A percentile compares a stretch with the other conserved stretches of the same genome.
Evolutionary conservation across 805 yeast genomes (phyloP).

Genomic region (Ogataea ganodermae): DNA sequence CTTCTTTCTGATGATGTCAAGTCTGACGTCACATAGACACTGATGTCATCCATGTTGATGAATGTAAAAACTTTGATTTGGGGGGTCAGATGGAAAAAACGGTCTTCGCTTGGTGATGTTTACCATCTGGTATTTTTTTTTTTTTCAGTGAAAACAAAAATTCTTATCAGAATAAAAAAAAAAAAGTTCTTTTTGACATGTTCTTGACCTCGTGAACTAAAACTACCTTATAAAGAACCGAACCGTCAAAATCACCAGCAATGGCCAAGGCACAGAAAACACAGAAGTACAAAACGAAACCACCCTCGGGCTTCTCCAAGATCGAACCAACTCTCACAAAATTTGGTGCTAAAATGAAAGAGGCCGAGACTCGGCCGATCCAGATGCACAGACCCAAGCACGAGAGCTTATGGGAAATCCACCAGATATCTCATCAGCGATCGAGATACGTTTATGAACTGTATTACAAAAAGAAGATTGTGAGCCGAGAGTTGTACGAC

Average conservation of each 20-base stretch:
- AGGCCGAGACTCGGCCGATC: slow-evolving; percentile 43
- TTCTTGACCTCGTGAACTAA: neutral
- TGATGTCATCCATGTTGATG: slow-evolving; percentile 10
- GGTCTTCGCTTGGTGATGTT: too few relatives aligned
- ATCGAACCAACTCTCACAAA: slow-evolving; percentile 66
- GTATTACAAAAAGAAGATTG: slow-evolving; percentile 68
- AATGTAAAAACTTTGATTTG: too few relatives aligned
- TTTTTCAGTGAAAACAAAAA: neutral
- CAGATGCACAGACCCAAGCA: slow-evolving; percentile 50
- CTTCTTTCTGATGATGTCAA: slow-evolving; percentile 71
- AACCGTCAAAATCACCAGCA: neutral
- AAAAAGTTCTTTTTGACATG: neutral
- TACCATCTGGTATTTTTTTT: neutral
- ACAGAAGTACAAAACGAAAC: slow-evolving; percentile 34
- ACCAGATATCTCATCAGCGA: slow-evolving; percentile 69
- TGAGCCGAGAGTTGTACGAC: slow-evolving; percentile 66
- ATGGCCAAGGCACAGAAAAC: slow-evolving; percentile 15
- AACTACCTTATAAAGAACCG: neutral
- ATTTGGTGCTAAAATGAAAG: slow-evolving; percentile 59
- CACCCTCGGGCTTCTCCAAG: slow-evolving; percentile 76
- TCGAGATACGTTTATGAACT: slow-evolving; percentile 75
- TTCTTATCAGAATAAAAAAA: slow-evolving; percentile 3
- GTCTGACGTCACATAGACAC: slow-evolving; percentile 59
- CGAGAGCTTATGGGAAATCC: slow-evolving; percentile 69
- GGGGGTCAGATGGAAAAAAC: too few relatives aligned